Evolutionary conservation across 2,329 filamentous ascomycete species (phyloP).

Genomic region (Chaetomium sp.): DNA sequence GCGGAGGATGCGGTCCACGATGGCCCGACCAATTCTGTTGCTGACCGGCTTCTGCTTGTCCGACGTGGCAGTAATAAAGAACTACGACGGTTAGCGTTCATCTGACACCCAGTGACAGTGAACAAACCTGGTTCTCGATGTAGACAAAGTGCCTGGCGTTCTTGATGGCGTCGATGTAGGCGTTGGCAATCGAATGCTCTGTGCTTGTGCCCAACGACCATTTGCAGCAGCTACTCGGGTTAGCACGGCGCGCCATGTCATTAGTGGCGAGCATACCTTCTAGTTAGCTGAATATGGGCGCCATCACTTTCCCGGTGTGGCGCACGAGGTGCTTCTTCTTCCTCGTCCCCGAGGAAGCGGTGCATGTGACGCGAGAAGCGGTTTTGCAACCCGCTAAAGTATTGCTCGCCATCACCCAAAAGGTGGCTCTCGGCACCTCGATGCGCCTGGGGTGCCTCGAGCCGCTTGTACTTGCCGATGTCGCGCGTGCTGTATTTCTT

Average conservation of each 20-base stretch:
- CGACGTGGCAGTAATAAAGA: slow-evolving; percentile 82
- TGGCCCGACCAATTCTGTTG: slow-evolving; percentile 77
- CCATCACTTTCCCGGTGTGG: slow-evolving; percentile 35
- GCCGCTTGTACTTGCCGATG: slow-evolving; percentile 51
- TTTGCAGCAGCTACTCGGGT: slow-evolving; percentile 45
- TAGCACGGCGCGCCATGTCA: not conserved
- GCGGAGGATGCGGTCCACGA: slow-evolving; percentile 75
- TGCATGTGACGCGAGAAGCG: slow-evolving; percentile 46
- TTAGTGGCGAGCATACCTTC: slow-evolving; percentile 45
- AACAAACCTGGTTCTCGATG: slow-evolving; percentile 69
- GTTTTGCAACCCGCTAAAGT: slow-evolving; percentile 38
- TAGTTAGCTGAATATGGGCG: slow-evolving; percentile 53
- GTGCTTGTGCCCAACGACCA: slow-evolving; percentile 57
- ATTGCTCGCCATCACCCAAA: slow-evolving; percentile 34
- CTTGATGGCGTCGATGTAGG: slow-evolving; percentile 72
- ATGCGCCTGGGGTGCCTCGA: slow-evolving; percentile 29
- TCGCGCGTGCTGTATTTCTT: slow-evolving; percentile 70
- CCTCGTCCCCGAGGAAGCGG: slow-evolving; percentile 43
- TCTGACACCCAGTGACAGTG: too few species aligned
- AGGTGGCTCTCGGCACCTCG: slow-evolving; percentile 32
- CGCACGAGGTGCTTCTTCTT: slow-evolving; percentile 25
- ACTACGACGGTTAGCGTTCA: slow-evolving; percentile 48
- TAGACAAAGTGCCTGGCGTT: slow-evolving; percentile 74
- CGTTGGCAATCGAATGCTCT: slow-evolving; percentile 82
- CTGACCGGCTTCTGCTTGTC: slow-evolving; percentile 70